A percentile compares a stretch with the other conserved stretches of the same genome.
phyloP scores from a whole-genome alignment of 208 protist species.

The Leptomonas seymouri region DNA sequence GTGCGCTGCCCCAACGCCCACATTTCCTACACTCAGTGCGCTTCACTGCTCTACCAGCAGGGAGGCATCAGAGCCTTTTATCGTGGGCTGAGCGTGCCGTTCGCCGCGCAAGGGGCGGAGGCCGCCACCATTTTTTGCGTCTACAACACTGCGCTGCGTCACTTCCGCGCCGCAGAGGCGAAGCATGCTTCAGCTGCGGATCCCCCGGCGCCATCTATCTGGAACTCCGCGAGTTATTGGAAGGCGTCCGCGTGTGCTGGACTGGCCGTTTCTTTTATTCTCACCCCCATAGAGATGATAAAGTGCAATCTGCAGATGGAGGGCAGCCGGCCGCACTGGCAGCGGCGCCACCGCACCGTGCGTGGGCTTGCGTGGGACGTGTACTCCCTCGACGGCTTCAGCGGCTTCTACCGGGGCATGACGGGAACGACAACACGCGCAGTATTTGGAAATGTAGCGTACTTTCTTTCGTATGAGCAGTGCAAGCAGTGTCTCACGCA shows the following conservation, averaged over 20 bases:
- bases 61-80: slow-evolving; percentile 75
- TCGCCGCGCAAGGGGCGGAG: slow-evolving; percentile 55
- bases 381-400: slow-evolving; percentile 23
- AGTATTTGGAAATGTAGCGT: slow-evolving; percentile 76
- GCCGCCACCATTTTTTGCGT: slow-evolving; percentile 63
- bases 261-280: slow-evolving; percentile 59
- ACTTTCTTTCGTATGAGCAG: slow-evolving; percentile 77
- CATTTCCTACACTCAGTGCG: slow-evolving; percentile 48
- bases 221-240: slow-evolving; percentile 29
- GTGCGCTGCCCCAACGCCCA: slow-evolving; percentile 14
- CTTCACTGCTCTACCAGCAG: slow-evolving; percentile 28
- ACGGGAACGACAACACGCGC: slow-evolving; percentile 64
- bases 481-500: slow-evolving; percentile 40
- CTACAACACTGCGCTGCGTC: slow-evolving; percentile 32
- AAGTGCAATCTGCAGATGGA: slow-evolving; percentile 75
- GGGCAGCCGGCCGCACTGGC: slow-evolving; percentile 13
- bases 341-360: slow-evolving; percentile 18
- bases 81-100: slow-evolving; percentile 61
- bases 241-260: slow-evolving; percentile 48
- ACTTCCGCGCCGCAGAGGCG: slow-evolving; percentile 2
- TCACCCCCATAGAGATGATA: slow-evolving; percentile 71
- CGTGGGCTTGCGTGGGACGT: slow-evolving; percentile 14
- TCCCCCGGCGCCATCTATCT: slow-evolving; percentile 1
- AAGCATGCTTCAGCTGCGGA: not conserved
- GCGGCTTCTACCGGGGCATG: slow-evolving; percentile 69